These are phyloP conservation scores for Berberis vulgaris DNA, from an alignment of 164 flowering plant species.

Conservation along the genomic window DNA sequence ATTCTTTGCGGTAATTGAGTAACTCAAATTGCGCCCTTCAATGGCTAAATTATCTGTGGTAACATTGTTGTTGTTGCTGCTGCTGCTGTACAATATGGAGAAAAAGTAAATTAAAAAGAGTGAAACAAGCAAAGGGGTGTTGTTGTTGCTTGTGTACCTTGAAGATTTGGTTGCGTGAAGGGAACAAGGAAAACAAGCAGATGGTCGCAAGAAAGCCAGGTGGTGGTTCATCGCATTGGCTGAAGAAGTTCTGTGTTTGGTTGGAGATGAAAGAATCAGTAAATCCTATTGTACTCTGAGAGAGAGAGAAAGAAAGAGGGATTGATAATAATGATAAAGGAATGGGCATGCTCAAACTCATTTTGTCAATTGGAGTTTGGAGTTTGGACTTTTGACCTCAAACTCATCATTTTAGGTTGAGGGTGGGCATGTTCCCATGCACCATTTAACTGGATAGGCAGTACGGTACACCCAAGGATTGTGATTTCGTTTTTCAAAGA, in stretches of 20 bases:
- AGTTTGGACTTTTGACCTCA: no score
- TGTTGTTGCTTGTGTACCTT: background rate
- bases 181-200: background rate
- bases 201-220: background rate
- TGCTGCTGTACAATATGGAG: background rate
- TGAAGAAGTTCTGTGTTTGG: background rate
- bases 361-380: no score
- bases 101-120: background rate
- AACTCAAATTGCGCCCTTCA: slow-evolving; percentile 52
- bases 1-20: slow-evolving; percentile 37
- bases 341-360: no score
- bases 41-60: slow-evolving; percentile 41
- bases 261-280: no score
- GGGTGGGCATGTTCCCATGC: no score
- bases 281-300: no score
- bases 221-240: background rate
- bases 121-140: background rate
- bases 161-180: background rate
- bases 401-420: no score
- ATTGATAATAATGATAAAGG: no score
- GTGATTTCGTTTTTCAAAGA: no score
- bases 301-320: no score
- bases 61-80: slow-evolving; percentile 10
- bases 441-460: no score
- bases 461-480: no score